Evolutionary conservation across 1,139 yeast species (phyloP).

Genomic region (Meyerozyma carpophila): DNA sequence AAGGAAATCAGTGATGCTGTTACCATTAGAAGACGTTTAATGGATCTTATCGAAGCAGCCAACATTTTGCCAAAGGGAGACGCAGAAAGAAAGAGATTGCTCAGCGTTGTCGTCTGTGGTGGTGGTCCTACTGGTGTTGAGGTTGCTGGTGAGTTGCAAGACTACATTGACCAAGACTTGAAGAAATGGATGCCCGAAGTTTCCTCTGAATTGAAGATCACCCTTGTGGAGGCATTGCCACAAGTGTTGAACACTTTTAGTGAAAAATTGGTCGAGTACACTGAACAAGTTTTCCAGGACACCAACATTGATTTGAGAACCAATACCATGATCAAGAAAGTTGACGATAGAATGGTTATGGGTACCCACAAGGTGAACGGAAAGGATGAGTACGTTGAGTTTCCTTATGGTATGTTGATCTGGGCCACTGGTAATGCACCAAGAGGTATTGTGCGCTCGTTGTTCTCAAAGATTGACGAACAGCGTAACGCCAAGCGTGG

Average conservation of each 20-base stretch:
- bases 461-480: slow-evolving; percentile 67
- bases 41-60: slow-evolving; percentile 82
- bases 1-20: slow-evolving; percentile 84
- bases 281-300: slow-evolving; percentile 73
- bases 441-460: slow-evolving; percentile 64
- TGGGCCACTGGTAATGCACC: slow-evolving; percentile 99
- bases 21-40: slow-evolving; percentile 66
- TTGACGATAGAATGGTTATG: slow-evolving; percentile 58
- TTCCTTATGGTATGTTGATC: slow-evolving; percentile 88
- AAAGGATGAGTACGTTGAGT: slow-evolving; percentile 49
- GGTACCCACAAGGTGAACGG: slow-evolving; percentile 62
- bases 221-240: slow-evolving; percentile 88
- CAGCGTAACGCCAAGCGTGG: slow-evolving; percentile 91
- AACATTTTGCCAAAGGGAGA: slow-evolving; percentile 69
- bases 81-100: slow-evolving; percentile 73
- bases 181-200: slow-evolving; percentile 85
- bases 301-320: slow-evolving; percentile 75
- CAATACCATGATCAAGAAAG: slow-evolving; percentile 85
- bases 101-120: slow-evolving; percentile 84
- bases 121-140: slow-evolving; percentile 98
- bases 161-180: slow-evolving; percentile 88
- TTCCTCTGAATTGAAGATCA: slow-evolving; percentile 72
- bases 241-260: slow-evolving; percentile 85
- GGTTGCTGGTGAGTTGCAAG: slow-evolving; percentile 92
- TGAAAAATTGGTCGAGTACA: slow-evolving; percentile 76